Evolutionary conservation across 139 green algal genomes (phyloP).

Genomic region (Parachlorella kessleri): DNA sequence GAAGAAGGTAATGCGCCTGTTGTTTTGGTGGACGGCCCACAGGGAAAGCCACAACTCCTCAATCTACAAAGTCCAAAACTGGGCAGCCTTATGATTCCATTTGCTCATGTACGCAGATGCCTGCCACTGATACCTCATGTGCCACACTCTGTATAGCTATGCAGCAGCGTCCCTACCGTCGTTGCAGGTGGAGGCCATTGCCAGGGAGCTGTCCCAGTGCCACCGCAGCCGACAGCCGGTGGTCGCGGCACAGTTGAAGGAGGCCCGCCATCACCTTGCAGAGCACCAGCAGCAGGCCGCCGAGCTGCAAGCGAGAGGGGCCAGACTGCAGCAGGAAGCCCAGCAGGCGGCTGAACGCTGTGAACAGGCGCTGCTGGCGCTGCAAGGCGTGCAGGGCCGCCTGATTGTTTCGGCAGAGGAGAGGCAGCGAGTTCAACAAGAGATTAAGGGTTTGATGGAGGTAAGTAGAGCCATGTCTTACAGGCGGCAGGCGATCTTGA

Average conservation of each 20-base stretch:
- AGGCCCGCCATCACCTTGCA: conserved; percentile 24
- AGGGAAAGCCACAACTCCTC: no score
- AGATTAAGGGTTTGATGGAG: not conserved
- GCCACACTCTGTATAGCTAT: no score
- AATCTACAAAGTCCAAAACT: no score
- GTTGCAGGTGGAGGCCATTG: conserved; percentile 11
- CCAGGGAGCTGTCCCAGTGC: conserved; percentile 20
- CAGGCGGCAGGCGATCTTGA: no score
- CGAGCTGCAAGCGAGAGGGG: not conserved
- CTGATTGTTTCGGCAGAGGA: conserved; percentile 9
- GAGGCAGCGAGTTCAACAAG: not conserved
- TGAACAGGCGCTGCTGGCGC: not conserved
- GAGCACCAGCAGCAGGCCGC: conserved; percentile 7
- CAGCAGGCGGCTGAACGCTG: not conserved
- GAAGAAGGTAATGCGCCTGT: not conserved
- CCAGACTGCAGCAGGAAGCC: not conserved
- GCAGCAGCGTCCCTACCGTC: no score
- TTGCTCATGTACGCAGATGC: no score
- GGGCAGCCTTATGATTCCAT: no score
- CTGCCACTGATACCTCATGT: no score
- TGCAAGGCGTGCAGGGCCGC: not conserved
- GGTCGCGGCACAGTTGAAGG: conserved; percentile 8
- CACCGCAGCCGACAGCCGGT: conserved; percentile 17
- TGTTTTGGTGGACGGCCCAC: no score
- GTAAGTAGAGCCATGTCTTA: no score